phyloP scores from a whole-genome alignment of 2,329 filamentous ascomycete species.

The Penicillium nordicum region DNA sequence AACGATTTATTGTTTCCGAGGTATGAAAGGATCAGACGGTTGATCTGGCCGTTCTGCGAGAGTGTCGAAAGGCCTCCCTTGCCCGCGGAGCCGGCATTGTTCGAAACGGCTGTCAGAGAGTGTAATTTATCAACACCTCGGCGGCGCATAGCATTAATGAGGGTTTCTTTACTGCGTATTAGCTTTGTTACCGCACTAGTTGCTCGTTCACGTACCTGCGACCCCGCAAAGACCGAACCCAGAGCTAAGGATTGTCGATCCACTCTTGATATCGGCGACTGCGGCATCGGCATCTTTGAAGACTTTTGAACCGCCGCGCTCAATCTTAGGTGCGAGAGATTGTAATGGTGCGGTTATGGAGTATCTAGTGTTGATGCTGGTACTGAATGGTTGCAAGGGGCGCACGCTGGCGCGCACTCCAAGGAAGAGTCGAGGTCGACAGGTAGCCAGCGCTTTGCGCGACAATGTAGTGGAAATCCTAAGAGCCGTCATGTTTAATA shows the following conservation, averaged over 20 bases:
- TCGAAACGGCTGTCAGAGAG: constrained; percentile 71
- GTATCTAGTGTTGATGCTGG: constrained; percentile 12
- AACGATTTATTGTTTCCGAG: constrained; percentile 74
- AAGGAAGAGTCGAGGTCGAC: constrained; percentile 23
- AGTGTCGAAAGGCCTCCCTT: constrained; percentile 67
- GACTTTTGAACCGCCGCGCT: constrained; percentile 36
- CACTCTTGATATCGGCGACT: constrained; percentile 66
- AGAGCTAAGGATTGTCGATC: constrained; percentile 68
- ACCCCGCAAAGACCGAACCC: constrained; percentile 82
- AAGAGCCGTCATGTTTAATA: constrained; percentile 24
- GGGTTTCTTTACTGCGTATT: constrained; percentile 53
- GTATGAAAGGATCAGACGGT: constrained; percentile 70
- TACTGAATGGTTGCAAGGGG: constrained; percentile 7
- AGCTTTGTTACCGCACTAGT: not conserved
- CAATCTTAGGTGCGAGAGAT: constrained; percentile 25
- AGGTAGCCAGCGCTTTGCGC: constrained; percentile 22
- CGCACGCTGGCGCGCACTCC: constrained; percentile 16
- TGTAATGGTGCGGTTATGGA: constrained; percentile 20
- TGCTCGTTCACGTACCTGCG: constrained; percentile 51
- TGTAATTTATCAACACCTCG: constrained; percentile 55
- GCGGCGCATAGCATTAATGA: constrained; percentile 65
- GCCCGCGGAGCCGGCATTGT: constrained; percentile 71
- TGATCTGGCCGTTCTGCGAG: constrained; percentile 65
- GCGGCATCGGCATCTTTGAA: constrained; percentile 59
- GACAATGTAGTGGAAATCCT: constrained; percentile 25